Evolutionary conservation across 2,329 filamentous ascomycete species (phyloP).

Genomic region (Xylaria sp.): DNA sequence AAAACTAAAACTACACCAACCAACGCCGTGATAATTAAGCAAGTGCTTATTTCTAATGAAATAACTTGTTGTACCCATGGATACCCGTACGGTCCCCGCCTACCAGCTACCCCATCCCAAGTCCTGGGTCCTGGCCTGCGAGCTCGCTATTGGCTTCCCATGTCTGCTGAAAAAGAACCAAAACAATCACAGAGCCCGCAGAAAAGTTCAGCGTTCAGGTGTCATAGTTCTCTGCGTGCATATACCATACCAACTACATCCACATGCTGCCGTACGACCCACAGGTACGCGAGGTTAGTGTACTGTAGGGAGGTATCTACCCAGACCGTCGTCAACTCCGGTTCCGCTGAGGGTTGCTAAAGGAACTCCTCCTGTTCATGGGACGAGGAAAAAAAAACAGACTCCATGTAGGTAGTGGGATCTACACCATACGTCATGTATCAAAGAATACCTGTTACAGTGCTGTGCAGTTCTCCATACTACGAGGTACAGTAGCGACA

Average conservation of each 20-base stretch:
- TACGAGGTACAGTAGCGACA: background rate
- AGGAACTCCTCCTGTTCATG: background rate
- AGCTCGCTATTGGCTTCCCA: constrained; percentile 34
- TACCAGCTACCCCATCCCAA: constrained; percentile 20
- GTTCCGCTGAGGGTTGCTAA: constrained; percentile 12
- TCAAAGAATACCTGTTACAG: background rate
- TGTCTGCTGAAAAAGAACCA: constrained; percentile 33
- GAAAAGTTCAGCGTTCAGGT: constrained; percentile 35
- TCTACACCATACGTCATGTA: constrained; percentile 8
- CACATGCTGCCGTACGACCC: constrained; percentile 19
- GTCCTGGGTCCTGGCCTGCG: constrained; percentile 12
- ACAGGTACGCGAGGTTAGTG: background rate
- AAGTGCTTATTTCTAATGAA: background rate
- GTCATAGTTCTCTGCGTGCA: constrained; percentile 35
- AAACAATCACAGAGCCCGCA: constrained; percentile 4
- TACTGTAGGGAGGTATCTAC: constrained; percentile 4
- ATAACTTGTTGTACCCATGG: background rate
- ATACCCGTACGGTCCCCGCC: background rate
- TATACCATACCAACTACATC: constrained; percentile 4
- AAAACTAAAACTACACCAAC: background rate
- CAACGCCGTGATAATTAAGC: background rate
- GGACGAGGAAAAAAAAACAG: background rate
- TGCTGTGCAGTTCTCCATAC: background rate
- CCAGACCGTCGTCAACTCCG: constrained; percentile 31
- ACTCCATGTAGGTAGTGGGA: background rate